Base-by-base conservation (phyloP, 2,329 filamentous ascomycete genomes). In the Cytospora schulzeri region DNA sequence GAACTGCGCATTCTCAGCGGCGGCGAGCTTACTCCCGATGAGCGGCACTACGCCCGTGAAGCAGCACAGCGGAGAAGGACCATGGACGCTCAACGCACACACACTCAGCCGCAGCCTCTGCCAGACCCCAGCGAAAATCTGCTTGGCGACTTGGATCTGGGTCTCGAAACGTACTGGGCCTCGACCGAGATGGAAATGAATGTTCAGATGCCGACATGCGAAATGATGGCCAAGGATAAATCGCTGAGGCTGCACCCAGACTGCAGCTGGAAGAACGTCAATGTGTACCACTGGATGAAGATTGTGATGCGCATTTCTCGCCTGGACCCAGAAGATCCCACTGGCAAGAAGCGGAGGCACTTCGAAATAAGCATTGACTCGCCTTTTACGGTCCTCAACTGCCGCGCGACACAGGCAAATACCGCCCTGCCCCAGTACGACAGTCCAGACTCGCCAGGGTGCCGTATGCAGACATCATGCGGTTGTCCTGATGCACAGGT, bases 291-390 rank as follows among this genome's bases (percentile, higher is more conserved):
- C 75, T 97, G 93, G 93, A 96, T 97, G 76, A 97, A 97, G 91
- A 92, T 97, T 72, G 92, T 97, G 67, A 91, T 97, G 87, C 90
- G 93, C 60, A 88, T 97, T 55, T 97, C 93, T 33, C 92, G 92
- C 70, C 81, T 90, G 17, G 93, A 97, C 70, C 85, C 88, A 48
- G 87, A 89, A 14, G 91, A 96, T 71, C 88, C 92, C 0, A 82
- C 81, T 1, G 84, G 83, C 41, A 83, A 80, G 68, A 93, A 93
- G 73, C 87, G 93, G 68, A 86, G 93, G 38, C 93, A 97, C 74
- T 97, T 96, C 70, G 93, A 97, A 76, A 97, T 97, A 71, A 96
- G 92, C 69, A 97, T 97, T 70, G 93, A 97, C 77, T 97, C 93
- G 1, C 93, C 93, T 0, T 94, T 97, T 74, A 94, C 94, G 67